phyloP scores from a whole-genome alignment of 192 early-diverging fungal genomes.

The Polychytrium aggregatum region DNA sequence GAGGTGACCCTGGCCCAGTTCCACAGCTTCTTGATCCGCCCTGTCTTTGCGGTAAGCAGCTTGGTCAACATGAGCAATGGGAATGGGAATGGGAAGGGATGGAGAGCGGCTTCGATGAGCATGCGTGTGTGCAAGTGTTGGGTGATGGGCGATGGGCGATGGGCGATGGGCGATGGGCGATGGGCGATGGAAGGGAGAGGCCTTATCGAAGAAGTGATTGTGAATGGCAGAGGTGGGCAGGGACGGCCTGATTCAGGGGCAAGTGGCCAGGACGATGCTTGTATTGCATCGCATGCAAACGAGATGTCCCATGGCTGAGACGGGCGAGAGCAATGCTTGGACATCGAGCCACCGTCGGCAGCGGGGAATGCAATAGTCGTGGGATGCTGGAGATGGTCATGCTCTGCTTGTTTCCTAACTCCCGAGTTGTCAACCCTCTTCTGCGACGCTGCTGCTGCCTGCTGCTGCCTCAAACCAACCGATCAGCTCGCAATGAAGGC shows the following conservation, averaged over 20 bases:
- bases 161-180: too few species aligned
- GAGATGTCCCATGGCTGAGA: background rate
- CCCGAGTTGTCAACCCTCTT: too few species aligned
- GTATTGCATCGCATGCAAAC: too few species aligned
- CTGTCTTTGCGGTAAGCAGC: constrained; percentile 32
- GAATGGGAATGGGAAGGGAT: too few species aligned
- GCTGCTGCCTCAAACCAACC: too few species aligned
- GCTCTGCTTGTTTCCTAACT: background rate
- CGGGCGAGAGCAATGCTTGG: background rate
- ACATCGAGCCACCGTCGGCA: background rate
- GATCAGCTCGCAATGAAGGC: constrained; percentile 76
- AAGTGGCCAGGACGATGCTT: background rate
- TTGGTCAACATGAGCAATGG: too few species aligned
- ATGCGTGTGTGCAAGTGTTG: background rate
- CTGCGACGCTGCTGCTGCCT: too few species aligned
- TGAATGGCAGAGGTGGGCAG: background rate
- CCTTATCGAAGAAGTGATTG: background rate
- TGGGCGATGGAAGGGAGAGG: background rate
- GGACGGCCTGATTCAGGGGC: background rate
- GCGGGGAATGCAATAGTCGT: background rate
- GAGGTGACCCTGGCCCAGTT: constrained; percentile 23
- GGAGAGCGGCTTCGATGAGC: background rate
- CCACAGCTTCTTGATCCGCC: constrained; percentile 37
- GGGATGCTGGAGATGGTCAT: background rate
- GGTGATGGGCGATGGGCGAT: too few species aligned